Evolutionary conservation across 2,329 filamentous ascomycete genomes (phyloP), one percentile per base, ranked within the genome.

Genomic region (Paecilomyces dactylethromorphus): DNA sequence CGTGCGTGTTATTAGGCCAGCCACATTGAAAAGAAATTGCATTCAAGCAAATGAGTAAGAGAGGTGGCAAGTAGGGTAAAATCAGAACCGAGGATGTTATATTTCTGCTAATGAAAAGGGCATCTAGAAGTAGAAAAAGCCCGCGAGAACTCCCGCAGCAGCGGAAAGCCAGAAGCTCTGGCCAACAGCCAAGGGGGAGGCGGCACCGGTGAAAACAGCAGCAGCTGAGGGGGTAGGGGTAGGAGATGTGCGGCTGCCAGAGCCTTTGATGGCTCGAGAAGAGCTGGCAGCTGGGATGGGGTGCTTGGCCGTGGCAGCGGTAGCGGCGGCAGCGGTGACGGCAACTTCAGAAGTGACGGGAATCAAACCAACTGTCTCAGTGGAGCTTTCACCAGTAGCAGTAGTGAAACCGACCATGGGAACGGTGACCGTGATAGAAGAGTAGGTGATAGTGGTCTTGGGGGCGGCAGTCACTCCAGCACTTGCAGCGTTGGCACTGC

Each of bases 351-450:
- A 60, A 1, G 64, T 55, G 13, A 58, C 64, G 15, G 71, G 74
- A 32, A 73, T 64, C n/a, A 75, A 64, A 2, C 68, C 72, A 54
- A 76, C 63, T 8, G 65, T 70, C 7, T 68, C 67, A 12, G 65
- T 60, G 5, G 66, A 51, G 26, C 59, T 68, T 3, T 61, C 65
- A 3, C 64, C 59, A 2, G 69, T 69, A 52, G 64, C 68, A 29
- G 76, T 78, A 31, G 69, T 68, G 62, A 79, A 78, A 32, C 65
- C 69, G 51, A 80, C 75, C 55, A 76, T 74, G 1, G 79, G 79
- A 13, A 81, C 76, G 22, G 76, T 78, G 61, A 78, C 67, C 5
- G 74, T 74, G 59, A 67, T 73, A 39, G 72, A 73, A 26, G 74
- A 75, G 61, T 77, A 72, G 26, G 72, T 75, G 62, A 78, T 70